phyloP scores from a whole-genome alignment of 2,329 filamentous ascomycete genomes.

The Colletotrichum tamarilloi region DNA sequence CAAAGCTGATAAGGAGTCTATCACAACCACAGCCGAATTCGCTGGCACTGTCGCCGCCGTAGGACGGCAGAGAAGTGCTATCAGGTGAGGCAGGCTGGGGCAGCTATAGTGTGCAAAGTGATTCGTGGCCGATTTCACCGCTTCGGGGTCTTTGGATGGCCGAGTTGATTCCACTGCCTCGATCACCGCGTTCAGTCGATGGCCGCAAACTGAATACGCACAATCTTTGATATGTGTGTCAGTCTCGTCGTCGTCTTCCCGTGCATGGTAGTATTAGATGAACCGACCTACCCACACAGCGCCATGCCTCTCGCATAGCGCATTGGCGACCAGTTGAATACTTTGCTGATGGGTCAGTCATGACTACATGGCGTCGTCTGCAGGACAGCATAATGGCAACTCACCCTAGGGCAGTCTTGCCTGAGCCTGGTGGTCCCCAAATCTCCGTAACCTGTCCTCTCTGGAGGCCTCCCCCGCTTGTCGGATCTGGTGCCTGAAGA shows the following conservation, averaged over 20 bases:
- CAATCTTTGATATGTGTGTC: conserved; percentile 45
- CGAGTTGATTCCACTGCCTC: conserved; percentile 24
- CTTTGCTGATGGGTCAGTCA: conserved; percentile 53
- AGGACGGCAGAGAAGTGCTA: conserved; percentile 80
- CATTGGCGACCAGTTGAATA: conserved; percentile 75
- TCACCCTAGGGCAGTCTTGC: conserved; percentile 87
- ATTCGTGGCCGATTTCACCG: conserved; percentile 6
- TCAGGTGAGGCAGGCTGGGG: conserved; percentile 74
- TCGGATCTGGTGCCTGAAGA: conserved; percentile 16
- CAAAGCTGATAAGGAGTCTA: conserved; percentile 82
- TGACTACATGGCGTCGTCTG: conserved; percentile 23
- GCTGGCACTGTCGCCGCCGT: conserved; percentile 70
- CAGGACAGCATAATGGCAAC: conserved; percentile 41
- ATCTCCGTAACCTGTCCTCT: conserved; percentile 86
- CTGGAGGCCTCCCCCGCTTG: conserved; percentile 68
- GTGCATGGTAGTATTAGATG: conserved; percentile 23
- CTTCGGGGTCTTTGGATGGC: conserved; percentile 19
- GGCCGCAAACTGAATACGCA: conserved; percentile 51
- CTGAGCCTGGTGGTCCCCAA: conserved; percentile 86
- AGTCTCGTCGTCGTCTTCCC: conserved; percentile 4
- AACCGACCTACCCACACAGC: conserved; percentile 87
- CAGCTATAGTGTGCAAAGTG: conserved; percentile 62
- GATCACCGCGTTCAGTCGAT: conserved; percentile 48
- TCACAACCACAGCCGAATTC: conserved; percentile 75
- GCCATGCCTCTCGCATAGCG: conserved; percentile 67